A percentile compares a stretch with the other conserved stretches of the same genome.
phyloP scores from a whole-genome alignment of 805 yeast genomes.

The Lachancea fermentati region DNA sequence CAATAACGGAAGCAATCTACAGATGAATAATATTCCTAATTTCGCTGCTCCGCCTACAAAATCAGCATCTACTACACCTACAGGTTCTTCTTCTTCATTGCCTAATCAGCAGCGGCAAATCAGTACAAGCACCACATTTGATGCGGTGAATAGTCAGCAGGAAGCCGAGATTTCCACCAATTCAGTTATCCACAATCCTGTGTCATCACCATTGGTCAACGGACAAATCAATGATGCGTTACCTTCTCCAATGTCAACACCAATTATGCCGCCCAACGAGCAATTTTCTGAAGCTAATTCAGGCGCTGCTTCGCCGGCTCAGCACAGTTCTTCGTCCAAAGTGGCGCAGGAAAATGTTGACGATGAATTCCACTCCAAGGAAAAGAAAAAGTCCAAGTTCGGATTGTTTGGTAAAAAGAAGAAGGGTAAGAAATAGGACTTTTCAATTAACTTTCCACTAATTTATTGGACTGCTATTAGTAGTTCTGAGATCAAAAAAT shows the following conservation, averaged over 20 bases:
- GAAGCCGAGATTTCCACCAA: conserved; percentile 21
- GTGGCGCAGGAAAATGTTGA: conserved; percentile 6
- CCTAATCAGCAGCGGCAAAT: conserved; percentile 19
- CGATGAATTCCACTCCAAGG: conserved; percentile 8
- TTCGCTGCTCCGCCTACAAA: conserved; percentile 1
- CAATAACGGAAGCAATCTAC: conserved; percentile 7
- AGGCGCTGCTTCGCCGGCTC: not conserved
- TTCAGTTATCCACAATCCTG: conserved; percentile 22
- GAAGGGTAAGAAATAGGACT: conserved; percentile 19
- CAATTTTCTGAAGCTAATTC: conserved; percentile 2
- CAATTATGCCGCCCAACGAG: not conserved
- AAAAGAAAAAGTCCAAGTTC: conserved; percentile 24
- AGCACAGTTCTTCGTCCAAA: not conserved
- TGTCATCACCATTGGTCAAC: conserved; percentile 4
- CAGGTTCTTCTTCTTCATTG: not conserved
- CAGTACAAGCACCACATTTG: conserved; percentile 21
- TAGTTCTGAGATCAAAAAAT: not conserved
- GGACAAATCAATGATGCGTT: not conserved
- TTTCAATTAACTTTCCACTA: not conserved
- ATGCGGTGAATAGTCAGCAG: conserved; percentile 5
- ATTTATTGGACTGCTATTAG: not conserved
- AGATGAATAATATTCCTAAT: conserved; percentile 11
- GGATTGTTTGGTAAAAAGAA: conserved; percentile 27
- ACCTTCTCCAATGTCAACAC: not conserved
- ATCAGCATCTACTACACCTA: conserved; percentile 3